A percentile compares a stretch with the other conserved stretches of the same genome.
Evolutionary conservation across 2,329 filamentous ascomycete species (phyloP).

Genomic region (Didymella arachidicola): DNA sequence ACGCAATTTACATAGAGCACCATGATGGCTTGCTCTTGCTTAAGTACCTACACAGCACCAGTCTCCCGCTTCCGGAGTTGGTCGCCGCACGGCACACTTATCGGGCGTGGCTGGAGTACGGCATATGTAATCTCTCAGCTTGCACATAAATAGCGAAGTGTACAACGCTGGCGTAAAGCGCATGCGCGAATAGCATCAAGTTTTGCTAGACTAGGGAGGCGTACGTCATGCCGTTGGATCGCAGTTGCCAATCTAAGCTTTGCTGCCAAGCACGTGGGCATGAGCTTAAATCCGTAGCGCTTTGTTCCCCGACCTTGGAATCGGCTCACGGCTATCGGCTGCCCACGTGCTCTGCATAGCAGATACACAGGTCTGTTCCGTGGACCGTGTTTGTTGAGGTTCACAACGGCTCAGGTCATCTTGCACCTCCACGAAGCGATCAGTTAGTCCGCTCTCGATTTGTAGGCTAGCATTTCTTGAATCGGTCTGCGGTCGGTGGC

Average conservation of each 20-base stretch:
- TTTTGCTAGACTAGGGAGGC: not conserved
- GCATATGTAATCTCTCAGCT: not conserved
- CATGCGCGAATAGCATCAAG: not conserved
- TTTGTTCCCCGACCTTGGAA: not conserved
- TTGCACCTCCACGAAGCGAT: not conserved
- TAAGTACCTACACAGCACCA: conserved; percentile 1
- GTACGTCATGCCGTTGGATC: conserved; percentile 1
- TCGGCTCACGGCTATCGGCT: not conserved
- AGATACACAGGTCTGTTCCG: not conserved
- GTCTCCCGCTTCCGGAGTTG: not conserved
- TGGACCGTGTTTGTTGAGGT: not conserved
- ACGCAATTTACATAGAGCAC: not conserved
- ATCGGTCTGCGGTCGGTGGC: no score
- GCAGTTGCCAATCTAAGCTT: conserved; percentile 9
- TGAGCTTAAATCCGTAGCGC: conserved; percentile 3
- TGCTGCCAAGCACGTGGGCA: conserved; percentile 12
- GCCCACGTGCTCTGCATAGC: not conserved
- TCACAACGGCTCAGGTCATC: not conserved
- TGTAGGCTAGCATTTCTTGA: no score
- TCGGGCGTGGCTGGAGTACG: not conserved
- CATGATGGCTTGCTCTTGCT: not conserved
- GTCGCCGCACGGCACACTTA: not conserved
- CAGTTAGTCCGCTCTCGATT: not conserved
- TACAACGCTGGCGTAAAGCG: not conserved
- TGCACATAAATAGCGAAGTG: not conserved